A percentile compares a stretch with the other conserved stretches of the same genome.
These are phyloP conservation scores for Globisporangium ultimum DNA, from an alignment of 352 stramenopile genomes.

Conservation along the genomic window DNA sequence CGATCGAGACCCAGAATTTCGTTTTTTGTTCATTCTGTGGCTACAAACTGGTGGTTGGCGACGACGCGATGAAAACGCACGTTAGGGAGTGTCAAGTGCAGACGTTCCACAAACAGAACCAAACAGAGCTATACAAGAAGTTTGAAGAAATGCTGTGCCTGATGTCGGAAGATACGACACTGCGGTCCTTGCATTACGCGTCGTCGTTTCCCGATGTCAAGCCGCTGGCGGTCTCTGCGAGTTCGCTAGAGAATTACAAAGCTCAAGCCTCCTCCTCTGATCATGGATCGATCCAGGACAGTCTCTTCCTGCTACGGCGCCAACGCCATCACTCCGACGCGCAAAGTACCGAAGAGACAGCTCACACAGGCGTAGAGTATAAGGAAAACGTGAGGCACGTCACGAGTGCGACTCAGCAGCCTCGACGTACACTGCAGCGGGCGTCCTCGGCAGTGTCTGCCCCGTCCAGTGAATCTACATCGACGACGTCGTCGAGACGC, in stretches of 20 bases:
- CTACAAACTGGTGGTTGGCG: constrained; percentile 22
- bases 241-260: constrained; percentile 12
- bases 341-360: too few species aligned
- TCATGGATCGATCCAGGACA: constrained; percentile 36
- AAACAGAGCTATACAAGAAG: constrained; percentile 49
- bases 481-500: background rate
- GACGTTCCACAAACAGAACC: constrained; percentile 49
- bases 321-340: constrained; percentile 7
- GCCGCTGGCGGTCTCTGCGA: constrained; percentile 21
- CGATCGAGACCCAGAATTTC: constrained; percentile 26
- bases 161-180: constrained; percentile 59
- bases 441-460: constrained; percentile 2
- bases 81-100: constrained; percentile 45
- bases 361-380: too few species aligned
- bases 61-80: constrained; percentile 36
- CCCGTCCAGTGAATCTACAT: constrained; percentile 2
- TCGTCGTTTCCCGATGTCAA: constrained; percentile 54
- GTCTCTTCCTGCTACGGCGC: constrained; percentile 35
- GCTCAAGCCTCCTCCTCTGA: background rate
- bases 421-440: background rate
- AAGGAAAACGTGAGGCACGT: too few species aligned
- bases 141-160: constrained; percentile 64
- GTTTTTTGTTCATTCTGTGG: constrained; percentile 84
- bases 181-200: constrained; percentile 72
- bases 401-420: too few species aligned